A percentile compares a stretch with the other conserved stretches of the same genome.
Conservation (phyloP, 202 grass and related monocot genomes). For the Musa balbisiana region DNA sequence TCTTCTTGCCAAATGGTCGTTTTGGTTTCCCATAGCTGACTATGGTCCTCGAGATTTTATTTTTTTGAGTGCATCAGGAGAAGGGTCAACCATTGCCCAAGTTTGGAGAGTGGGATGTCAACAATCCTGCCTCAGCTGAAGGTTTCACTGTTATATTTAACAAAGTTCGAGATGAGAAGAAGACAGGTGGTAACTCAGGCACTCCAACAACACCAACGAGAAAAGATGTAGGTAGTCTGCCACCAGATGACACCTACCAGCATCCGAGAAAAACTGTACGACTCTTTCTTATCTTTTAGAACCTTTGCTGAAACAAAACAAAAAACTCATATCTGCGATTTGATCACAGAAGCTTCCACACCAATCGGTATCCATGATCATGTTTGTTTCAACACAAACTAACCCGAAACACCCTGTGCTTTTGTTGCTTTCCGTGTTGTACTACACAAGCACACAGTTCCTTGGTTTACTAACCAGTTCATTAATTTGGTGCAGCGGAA, state of each 20-base stretch:
- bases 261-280: conserved; percentile 38
- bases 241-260: conserved; percentile 18
- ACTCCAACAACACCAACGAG: conserved; percentile 30
- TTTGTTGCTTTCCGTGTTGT: background rate
- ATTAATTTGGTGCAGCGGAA: conserved; percentile 27
- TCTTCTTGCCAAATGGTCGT: background rate
- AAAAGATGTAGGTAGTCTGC: conserved; percentile 21
- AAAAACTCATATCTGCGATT: too few species aligned
- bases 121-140: conserved; percentile 47
- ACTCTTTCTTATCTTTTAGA: background rate
- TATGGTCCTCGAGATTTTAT: background rate
- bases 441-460: background rate
- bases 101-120: conserved; percentile 22
- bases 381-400: too few species aligned
- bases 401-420: background rate
- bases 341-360: too few species aligned
- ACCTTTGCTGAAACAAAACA: too few species aligned
- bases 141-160: conserved; percentile 80
- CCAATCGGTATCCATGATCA: too few species aligned
- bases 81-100: background rate
- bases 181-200: conserved; percentile 18
- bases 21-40: background rate
- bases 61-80: background rate
- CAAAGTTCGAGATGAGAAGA: conserved; percentile 60
- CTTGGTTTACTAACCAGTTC: background rate